These are phyloP conservation scores for Zoysia matrella DNA, from an alignment of 202 grass and related monocot species.

Conservation along the genomic window DNA sequence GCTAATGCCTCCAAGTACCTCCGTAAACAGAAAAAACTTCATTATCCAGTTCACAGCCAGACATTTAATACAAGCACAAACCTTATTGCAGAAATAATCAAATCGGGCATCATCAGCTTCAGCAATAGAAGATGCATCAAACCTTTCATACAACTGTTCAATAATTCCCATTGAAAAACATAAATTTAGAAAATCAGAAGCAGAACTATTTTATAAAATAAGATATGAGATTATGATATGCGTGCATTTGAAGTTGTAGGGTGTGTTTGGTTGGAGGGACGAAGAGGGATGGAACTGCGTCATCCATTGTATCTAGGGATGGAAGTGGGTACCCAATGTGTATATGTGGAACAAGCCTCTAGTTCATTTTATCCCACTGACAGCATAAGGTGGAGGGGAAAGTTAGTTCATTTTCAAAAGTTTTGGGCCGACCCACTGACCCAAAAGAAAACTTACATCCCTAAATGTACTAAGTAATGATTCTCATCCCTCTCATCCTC, in stretches of 20 bases:
- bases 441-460: too few species aligned
- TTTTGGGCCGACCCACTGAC: too few species aligned
- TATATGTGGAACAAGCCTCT: too few species aligned
- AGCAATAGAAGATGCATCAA: slow-evolving; percentile 76
- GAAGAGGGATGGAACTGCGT: too few species aligned
- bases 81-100: slow-evolving; percentile 92
- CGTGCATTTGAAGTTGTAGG: not conserved
- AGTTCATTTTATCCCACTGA: too few species aligned
- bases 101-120: slow-evolving; percentile 83
- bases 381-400: too few species aligned
- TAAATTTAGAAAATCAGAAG: slow-evolving; percentile 17
- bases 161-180: slow-evolving; percentile 37
- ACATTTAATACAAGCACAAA: slow-evolving; percentile 49
- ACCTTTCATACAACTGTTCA: slow-evolving; percentile 86
- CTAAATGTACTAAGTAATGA: too few species aligned
- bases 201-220: slow-evolving; percentile 22
- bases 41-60: not conserved
- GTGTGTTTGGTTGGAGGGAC: too few species aligned
- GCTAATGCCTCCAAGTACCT: not conserved
- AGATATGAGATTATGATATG: not conserved
- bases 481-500: too few species aligned
- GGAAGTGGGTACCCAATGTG: too few species aligned
- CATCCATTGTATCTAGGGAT: too few species aligned
- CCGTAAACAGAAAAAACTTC: not conserved
- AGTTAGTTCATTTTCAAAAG: too few species aligned